Evolutionary conservation across 192 early-diverging fungal species (phyloP).

Genomic region (Coemansia brasiliensis): DNA sequence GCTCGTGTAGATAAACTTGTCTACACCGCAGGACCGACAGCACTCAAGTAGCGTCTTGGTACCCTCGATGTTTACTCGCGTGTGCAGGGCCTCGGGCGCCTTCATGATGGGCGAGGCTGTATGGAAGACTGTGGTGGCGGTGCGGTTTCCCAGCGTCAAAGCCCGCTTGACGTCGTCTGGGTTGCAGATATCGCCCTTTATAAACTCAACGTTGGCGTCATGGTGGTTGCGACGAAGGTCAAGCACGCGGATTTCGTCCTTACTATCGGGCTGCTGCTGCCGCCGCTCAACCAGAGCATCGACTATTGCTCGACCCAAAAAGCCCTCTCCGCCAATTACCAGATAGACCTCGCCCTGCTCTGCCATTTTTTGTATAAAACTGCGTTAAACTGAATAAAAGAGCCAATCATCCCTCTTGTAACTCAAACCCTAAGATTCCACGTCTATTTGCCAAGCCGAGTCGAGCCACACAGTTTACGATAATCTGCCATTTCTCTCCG

Average conservation of each 20-base stretch:
- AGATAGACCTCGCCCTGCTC: constrained; percentile 56
- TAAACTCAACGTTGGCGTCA: constrained; percentile 48
- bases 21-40: constrained; percentile 64
- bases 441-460: not conserved
- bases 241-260: constrained; percentile 73
- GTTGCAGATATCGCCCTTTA: constrained; percentile 65
- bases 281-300: constrained; percentile 66
- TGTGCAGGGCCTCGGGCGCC: constrained; percentile 68
- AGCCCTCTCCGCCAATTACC: constrained; percentile 86
- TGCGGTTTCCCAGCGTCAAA: constrained; percentile 38
- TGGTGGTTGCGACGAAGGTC: constrained; percentile 66
- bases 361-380: not conserved
- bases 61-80: constrained; percentile 81
- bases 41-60: constrained; percentile 82
- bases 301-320: constrained; percentile 80
- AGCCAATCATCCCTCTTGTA: no score
- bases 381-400: not conserved
- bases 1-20: constrained; percentile 80
- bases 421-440: not conserved
- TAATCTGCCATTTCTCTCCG: not conserved
- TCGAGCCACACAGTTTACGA: constrained; percentile 9
- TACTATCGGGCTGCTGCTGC: constrained; percentile 3
- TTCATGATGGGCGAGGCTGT: constrained; percentile 86
- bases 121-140: constrained; percentile 78
- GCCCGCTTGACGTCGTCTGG: constrained; percentile 58